Evolutionary conservation across 2,329 filamentous ascomycete species (phyloP), one percentile per base, ranked within the genome.

Genomic region (Stagonosporopsis cucurbitacearum): DNA sequence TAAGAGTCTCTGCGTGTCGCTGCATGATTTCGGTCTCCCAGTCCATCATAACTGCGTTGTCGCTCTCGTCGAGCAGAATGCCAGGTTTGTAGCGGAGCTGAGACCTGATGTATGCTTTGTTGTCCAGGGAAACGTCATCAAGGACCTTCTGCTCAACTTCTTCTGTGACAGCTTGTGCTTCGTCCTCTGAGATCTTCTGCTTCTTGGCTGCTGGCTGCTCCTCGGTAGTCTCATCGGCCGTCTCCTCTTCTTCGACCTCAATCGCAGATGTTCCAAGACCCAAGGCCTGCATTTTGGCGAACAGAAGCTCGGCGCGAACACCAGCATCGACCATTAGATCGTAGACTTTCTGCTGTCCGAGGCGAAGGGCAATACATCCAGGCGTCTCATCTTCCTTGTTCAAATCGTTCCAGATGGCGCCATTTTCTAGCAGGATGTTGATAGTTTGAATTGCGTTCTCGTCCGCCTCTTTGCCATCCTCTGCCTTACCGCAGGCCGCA

Each of bases 41-140:
- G 35, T 88, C 84, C 92, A 96, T 96, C 92, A 96, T 96, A 41
- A 96, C 90, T 48, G 90, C 91, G 72, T 96, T 96, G 59, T 86
- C 83, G 61, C 87, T 85, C 3, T 85, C 82, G 70, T 95, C 91
- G 6, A 95, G 82, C 2, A 95, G 83, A 22, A 74, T 75, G 0
- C 67, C 69, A 3, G 66, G 64, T 50, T 69, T 69, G 65, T 74
- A 74, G 25, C 71, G 57, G 17, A 75, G 54, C 43, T 74, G 65
- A 9, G 62, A 67, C 46, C 67, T 70, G 17, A 75, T 62, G 40
- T 75, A 75, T 22, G 76, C 75, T 50, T 74, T 77, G 66, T 80
- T 79, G 57, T 75, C 72, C 19, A 69, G 46, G 1, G 69, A 73
- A 1, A 73, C 71, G 41, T 75, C 73, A 30, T 74, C 71, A 5